Conservation (phyloP, 2,329 filamentous ascomycete genomes). For the Clonostachys solani region DNA sequence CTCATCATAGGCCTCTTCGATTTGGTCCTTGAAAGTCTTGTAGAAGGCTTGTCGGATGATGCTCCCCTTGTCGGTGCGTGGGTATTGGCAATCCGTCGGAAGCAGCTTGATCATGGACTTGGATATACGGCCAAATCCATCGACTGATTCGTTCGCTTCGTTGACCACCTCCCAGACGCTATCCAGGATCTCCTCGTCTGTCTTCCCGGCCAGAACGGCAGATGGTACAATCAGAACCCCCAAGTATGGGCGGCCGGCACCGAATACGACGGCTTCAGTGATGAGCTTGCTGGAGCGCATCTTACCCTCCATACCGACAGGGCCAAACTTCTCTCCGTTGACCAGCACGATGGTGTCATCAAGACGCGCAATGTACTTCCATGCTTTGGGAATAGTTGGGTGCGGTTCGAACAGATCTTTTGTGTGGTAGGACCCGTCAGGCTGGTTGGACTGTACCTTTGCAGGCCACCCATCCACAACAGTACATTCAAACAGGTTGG, state of each 20-base stretch:
- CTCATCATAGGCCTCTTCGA: constrained; percentile 30
- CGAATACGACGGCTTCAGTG: constrained; percentile 56
- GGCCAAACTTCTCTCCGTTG: constrained; percentile 68
- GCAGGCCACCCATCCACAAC: constrained; percentile 46
- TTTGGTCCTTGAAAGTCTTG: constrained; percentile 32
- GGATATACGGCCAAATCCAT: constrained; percentile 29
- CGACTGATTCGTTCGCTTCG: constrained; percentile 15
- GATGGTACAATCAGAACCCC: constrained; percentile 50
- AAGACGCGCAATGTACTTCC: constrained; percentile 54
- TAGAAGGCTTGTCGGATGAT: constrained; percentile 46
- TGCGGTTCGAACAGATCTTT: constrained; percentile 59
- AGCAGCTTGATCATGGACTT: constrained; percentile 44
- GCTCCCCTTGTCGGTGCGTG: constrained; percentile 48
- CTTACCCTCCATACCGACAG: constrained; percentile 52
- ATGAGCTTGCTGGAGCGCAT: constrained; percentile 40
- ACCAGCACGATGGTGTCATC: constrained; percentile 56
- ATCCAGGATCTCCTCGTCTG: constrained; percentile 21
- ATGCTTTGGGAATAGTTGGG: constrained; percentile 43
- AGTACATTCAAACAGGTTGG: constrained; percentile 25
- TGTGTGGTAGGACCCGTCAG: constrained; percentile 58
- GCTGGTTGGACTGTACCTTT: constrained; percentile 49
- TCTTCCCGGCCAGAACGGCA: constrained; percentile 16
- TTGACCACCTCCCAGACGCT: constrained; percentile 22
- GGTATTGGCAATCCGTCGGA: constrained; percentile 29
- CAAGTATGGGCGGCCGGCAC: constrained; percentile 47